Base-by-base conservation (phyloP, 371 early-diverging fungal genomes). In the Massospora cicadina region DNA sequence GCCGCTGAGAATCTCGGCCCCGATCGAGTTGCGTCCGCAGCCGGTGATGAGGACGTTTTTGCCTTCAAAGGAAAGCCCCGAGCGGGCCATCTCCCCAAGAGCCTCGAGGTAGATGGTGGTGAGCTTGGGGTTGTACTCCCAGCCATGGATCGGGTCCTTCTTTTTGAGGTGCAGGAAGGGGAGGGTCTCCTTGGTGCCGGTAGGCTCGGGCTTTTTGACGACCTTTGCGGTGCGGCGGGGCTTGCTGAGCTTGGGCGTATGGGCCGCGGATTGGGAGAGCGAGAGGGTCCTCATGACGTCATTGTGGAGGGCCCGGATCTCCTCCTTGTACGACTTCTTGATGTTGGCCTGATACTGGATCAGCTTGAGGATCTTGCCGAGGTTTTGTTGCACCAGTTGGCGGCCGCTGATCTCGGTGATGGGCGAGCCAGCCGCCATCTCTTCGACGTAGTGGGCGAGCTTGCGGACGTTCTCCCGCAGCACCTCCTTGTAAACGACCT, bases 1-100 rank as follows among this genome's bases (percentile, higher is more conserved):
- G 31, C 89, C 88, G 78, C 88, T 84, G 68, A 96, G 77, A 33
- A 94, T 74, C 68, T 89, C 86, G 26, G 89, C 43, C 67, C 91
- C 95, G 71, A 96, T 96, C 0, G 95, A 95, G 67, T 84, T 93
- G 68, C 79, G 82, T 70, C 95, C 91, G 69, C 90, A 89, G 67
- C 95, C 95, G 33, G 93, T 96, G 65, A 94, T 78, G 33, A 96
- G 82, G 53, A 85, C 93, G 66, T 81, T 83, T 73, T 82, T 85
- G 68, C 83, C 77, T 68, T 82, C 82, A 72, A 90, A 93, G 13
- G 91, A 79, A 57, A 89, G 75, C 71, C 95, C 95, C 26, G 83
- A 79, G 25, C 72, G 72, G 58, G 88, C 84, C 65, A 90, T 80
- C 66, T 86, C 78, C 59, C 71, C 67, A 68, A 95, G 72, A 27